Percentiles rank a stretch among this genome's conserved stretches.
phyloP scores from a whole-genome alignment of 2,329 filamentous ascomycete genomes.

The Neurospora sp. region DNA sequence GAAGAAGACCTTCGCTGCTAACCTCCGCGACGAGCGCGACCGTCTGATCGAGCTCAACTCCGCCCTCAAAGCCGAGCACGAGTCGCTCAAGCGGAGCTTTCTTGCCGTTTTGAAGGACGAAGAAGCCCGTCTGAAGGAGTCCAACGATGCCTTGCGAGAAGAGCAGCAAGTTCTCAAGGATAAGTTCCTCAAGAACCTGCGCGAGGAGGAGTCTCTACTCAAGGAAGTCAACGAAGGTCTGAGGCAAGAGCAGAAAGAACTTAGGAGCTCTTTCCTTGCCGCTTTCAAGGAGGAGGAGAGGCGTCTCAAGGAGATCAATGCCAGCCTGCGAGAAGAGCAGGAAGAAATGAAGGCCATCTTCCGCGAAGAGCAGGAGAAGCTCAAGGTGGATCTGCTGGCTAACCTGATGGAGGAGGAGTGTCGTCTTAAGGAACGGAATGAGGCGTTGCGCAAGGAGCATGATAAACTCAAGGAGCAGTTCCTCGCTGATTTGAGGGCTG shows the following conservation, averaged over 20 bases:
- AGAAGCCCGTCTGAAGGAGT: constrained; percentile 11
- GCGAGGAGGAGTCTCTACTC: constrained; percentile 12
- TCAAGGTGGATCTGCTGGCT: constrained; percentile 14
- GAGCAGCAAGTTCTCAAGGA: constrained; percentile 14
- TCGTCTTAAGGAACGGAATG: constrained; percentile 14
- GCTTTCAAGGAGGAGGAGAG: constrained; percentile 22
- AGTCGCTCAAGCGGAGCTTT: constrained; percentile 9
- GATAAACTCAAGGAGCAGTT: constrained; percentile 12
- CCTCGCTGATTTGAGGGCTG: constrained; percentile 38
- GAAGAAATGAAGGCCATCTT: constrained; percentile 6
- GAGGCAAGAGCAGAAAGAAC: constrained; percentile 8
- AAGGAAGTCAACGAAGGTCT: constrained; percentile 10
- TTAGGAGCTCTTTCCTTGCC: constrained; percentile 10
- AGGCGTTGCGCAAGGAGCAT: constrained; percentile 14
- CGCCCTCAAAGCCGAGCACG: constrained; percentile 10
- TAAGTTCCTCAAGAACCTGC: constrained; percentile 10
- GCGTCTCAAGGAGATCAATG: constrained; percentile 20
- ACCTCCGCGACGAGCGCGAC: constrained; percentile 14
- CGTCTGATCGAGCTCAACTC: constrained; percentile 14
- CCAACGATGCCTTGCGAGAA: constrained; percentile 10
- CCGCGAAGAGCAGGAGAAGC: constrained; percentile 16
- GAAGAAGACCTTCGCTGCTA: constrained; percentile 14
- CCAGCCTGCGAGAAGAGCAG: constrained; percentile 7
- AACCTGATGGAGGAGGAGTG: constrained; percentile 15
- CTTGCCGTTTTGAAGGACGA: constrained; percentile 12